Percentiles rank a stretch among this genome's conserved stretches.
phyloP scores from a whole-genome alignment of 2,329 filamentous ascomycete species.

The Erysiphe pulchra region DNA sequence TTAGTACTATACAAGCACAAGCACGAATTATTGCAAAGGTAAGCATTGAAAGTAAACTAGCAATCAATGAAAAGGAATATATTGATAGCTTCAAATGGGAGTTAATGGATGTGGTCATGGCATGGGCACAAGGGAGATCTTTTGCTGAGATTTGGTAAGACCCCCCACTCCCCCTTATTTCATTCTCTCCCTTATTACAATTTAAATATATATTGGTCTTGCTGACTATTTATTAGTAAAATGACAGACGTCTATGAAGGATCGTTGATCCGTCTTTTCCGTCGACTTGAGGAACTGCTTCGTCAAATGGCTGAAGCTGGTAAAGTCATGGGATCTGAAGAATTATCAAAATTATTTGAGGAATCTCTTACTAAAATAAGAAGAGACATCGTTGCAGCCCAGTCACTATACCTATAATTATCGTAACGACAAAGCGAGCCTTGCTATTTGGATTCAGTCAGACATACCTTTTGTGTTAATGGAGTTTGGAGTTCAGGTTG shows the following conservation, averaged over 20 bases:
- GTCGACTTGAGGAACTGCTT: constrained; percentile 76
- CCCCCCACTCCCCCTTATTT: neutral
- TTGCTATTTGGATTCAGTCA: no score
- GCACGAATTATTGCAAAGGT: constrained; percentile 79
- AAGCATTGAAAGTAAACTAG: constrained; percentile 77
- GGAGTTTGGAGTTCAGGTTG: no score
- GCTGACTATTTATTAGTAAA: constrained; percentile 33
- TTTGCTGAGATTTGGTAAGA: constrained; percentile 91
- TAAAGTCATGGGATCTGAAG: constrained; percentile 95
- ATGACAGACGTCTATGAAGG: constrained; percentile 98
- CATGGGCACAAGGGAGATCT: constrained; percentile 72
- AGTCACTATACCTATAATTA: constrained; percentile 64
- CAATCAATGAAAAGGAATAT: constrained; percentile 89
- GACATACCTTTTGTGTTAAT: no score
- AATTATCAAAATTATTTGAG: constrained; percentile 81
- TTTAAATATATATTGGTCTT: neutral
- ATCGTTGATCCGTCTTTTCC: constrained; percentile 85
- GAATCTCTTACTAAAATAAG: constrained; percentile 61
- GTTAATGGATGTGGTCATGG: constrained; percentile 86
- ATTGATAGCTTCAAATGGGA: constrained; percentile 74
- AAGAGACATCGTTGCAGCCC: constrained; percentile 82
- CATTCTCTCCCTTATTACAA: neutral
- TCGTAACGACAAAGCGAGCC: neutral
- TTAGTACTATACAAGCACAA: constrained; percentile 63
- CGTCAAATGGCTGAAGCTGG: constrained; percentile 86